A percentile compares a stretch with the other conserved stretches of the same genome.
These are phyloP conservation scores for Capillidium heterosporum DNA, from an alignment of 371 early-diverging fungal genomes.

Conservation along the genomic window DNA sequence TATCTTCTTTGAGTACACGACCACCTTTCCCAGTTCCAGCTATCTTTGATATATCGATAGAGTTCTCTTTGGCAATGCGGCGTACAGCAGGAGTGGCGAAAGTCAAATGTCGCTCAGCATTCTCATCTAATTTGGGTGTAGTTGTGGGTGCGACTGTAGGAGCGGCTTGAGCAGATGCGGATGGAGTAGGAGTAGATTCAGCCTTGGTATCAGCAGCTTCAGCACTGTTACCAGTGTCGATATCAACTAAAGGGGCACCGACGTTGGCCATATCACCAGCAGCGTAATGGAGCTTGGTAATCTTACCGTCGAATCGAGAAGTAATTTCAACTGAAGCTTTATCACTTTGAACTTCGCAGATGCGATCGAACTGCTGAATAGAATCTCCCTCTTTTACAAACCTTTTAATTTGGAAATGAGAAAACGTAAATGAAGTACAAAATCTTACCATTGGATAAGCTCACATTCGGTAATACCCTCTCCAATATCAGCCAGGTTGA, in stretches of 20 bases:
- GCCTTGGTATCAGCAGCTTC: constrained; percentile 10
- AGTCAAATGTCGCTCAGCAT: constrained; percentile 8
- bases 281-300: constrained; percentile 59
- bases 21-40: constrained; percentile 73
- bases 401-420: constrained; percentile 21
- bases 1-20: constrained; percentile 80
- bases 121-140: not conserved
- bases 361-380: constrained; percentile 83
- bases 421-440: not conserved
- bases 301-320: constrained; percentile 77
- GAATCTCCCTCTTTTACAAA: constrained; percentile 77
- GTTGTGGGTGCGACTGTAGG: constrained; percentile 4
- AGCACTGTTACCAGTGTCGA: constrained; percentile 44
- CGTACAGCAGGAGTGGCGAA: constrained; percentile 87
- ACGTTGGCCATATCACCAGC: constrained; percentile 85
- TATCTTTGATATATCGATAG: constrained; percentile 50
- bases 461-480: constrained; percentile 97
- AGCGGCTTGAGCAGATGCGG: constrained; percentile 12
- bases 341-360: constrained; percentile 94
- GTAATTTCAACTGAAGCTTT: constrained; percentile 97
- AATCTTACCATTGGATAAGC: constrained; percentile 78
- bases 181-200: constrained; percentile 13
- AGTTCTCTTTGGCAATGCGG: constrained; percentile 61
- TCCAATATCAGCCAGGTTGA: constrained; percentile 89
- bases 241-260: constrained; percentile 84